phyloP scores from a whole-genome alignment of 768 basidiomycete species.

The Phlegmacium glaucopus region DNA sequence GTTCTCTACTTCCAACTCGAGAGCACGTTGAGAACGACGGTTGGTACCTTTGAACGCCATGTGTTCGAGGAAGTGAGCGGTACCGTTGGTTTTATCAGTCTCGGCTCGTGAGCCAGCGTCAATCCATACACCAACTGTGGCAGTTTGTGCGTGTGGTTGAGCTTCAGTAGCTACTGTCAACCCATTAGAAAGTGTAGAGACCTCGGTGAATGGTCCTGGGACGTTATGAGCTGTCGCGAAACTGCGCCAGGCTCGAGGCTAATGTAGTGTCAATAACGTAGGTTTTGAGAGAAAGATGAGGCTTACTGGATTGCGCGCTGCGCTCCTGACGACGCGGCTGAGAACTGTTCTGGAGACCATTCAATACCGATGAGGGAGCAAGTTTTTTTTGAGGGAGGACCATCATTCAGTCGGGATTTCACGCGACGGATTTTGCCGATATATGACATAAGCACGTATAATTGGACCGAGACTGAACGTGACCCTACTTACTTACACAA shows the following conservation, averaged over 20 bases:
- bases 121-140: slow-evolving; percentile 99
- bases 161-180: slow-evolving; percentile 93
- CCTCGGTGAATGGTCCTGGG: slow-evolving; percentile 74
- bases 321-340: slow-evolving; percentile 38
- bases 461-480: too few species aligned
- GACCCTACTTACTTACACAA: too few species aligned
- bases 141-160: slow-evolving; percentile 88
- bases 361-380: too few species aligned
- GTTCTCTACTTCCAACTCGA: slow-evolving; percentile 98
- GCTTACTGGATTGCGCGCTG: slow-evolving; percentile 38
- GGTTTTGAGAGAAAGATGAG: not conserved
- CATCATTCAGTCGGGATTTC: slow-evolving; percentile 26
- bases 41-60: slow-evolving; percentile 98
- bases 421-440: slow-evolving; percentile 31
- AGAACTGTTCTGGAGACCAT: slow-evolving; percentile 43
- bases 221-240: slow-evolving; percentile 72
- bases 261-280: slow-evolving; percentile 4
- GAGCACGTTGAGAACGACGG: slow-evolving; percentile 79
- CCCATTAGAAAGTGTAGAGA: slow-evolving; percentile 91
- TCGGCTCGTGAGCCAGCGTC: slow-evolving; percentile 97
- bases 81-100: slow-evolving; percentile 91
- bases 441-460: too few species aligned
- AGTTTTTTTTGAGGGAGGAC: slow-evolving; percentile 27
- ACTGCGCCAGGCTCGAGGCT: slow-evolving; percentile 55
- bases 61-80: slow-evolving; percentile 98